Evolutionary conservation across 2,329 filamentous ascomycete genomes (phyloP), one percentile per base, ranked within the genome.

Genomic region (Pyrenophora tritici-repentis): DNA sequence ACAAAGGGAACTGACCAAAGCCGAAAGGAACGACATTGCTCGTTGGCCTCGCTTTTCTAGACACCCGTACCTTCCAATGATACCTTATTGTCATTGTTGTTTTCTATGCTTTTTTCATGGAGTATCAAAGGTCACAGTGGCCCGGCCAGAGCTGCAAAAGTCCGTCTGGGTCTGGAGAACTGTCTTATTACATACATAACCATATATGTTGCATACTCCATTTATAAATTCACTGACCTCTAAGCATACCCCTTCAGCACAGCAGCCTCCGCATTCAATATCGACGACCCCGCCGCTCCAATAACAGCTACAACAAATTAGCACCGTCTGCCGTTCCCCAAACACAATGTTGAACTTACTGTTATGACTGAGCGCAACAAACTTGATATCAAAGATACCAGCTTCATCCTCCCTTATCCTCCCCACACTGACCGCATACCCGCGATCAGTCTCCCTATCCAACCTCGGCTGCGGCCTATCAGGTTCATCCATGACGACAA

Each of bases 241-340:
- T 60, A 73, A 58, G 92, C 81, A 68, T 87, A 90, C 4, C 92
- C 93, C 79, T 96, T 95, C 60, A 97, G 83, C 9, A 96, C 86
- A 18, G 91, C 91, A 22, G 91, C 91, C 75, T 97, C 93, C 22
- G 92, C 91, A 68, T 97, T 97, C 64, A 97, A 76, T 75, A 97
- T 96, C 26, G 90, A 96, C 2, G 91, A 95, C 9, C 94, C 94
- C n/a, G 93, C 92, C 26, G 94, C 94, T 60, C 93, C 93, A 72
- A 99, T 93, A 48, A 99, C 89, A 55, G 93, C 86, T 73, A 42
- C 12, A 29, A 47, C 13, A 17, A 13, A 37, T 72, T 61, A 72
- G 66, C 49, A 29, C 8, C 3, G 24, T 33, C 20, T 18, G 4
- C 2, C 1, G n/a, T 12, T 22, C 31, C 18, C 24, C 14, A 6